Conservation (phyloP, 1,139 yeast species). For the Nakaseomyces sp. region DNA sequence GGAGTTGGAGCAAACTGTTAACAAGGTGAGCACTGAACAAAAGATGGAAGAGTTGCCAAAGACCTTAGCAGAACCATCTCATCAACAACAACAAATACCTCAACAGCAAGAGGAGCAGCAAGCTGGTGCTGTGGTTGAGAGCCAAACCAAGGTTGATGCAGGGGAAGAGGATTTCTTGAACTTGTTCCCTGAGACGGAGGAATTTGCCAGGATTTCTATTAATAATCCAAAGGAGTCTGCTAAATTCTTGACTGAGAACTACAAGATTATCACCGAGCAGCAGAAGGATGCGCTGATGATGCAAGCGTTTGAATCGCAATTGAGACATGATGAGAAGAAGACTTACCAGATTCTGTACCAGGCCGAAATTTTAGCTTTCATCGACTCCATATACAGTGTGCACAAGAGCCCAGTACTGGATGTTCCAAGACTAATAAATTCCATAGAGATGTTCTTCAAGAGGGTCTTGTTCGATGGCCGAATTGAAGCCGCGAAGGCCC, state of each 20-base stretch:
- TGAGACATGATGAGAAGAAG: slow-evolving; percentile 45
- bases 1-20: slow-evolving; percentile 9
- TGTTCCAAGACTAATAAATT: slow-evolving; percentile 38
- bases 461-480: slow-evolving; percentile 45
- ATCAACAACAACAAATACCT: neutral
- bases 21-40: slow-evolving; percentile 5
- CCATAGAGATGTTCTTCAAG: slow-evolving; percentile 61
- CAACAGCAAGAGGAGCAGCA: neutral
- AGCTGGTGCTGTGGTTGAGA: neutral
- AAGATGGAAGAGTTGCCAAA: slow-evolving; percentile 15
- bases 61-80: neutral
- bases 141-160: too few species aligned
- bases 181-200: slow-evolving; percentile 53
- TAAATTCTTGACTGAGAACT: slow-evolving; percentile 47
- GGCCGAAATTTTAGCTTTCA: slow-evolving; percentile 71
- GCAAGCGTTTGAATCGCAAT: slow-evolving; percentile 83
- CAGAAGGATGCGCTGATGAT: slow-evolving; percentile 90
- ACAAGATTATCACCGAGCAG: slow-evolving; percentile 63
- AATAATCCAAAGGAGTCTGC: slow-evolving; percentile 42
- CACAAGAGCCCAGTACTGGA: slow-evolving; percentile 30
- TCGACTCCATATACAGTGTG: slow-evolving; percentile 53
- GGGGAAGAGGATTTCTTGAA: slow-evolving; percentile 37
- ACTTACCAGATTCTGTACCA: slow-evolving; percentile 67
- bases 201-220: slow-evolving; percentile 51
- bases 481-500: slow-evolving; percentile 45